These are phyloP conservation scores for Clonostachys rosea DNA, from an alignment of 2,329 filamentous ascomycete species.

Conservation along the genomic window DNA sequence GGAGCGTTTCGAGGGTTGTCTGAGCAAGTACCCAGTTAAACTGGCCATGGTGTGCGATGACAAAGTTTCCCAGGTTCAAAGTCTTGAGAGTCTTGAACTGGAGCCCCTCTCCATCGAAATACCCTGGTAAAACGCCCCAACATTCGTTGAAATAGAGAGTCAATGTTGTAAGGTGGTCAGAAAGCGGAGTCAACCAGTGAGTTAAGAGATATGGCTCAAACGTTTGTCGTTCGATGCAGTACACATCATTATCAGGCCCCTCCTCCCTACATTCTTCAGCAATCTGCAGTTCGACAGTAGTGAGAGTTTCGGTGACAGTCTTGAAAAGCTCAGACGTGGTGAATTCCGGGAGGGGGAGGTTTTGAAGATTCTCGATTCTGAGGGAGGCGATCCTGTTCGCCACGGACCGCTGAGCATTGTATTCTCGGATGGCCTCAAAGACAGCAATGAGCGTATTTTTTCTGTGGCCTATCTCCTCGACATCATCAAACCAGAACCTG, in stretches of 20 bases:
- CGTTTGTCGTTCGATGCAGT: conserved; percentile 6
- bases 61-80: conserved; percentile 6
- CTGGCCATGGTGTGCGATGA: conserved; percentile 11
- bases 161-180: conserved; percentile 10
- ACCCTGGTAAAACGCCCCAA: conserved; percentile 11
- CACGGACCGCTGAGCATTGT: conserved; percentile 3
- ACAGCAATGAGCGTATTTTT: conserved; percentile 2
- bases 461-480: too few species aligned
- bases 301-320: conserved; percentile 5
- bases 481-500: too few species aligned
- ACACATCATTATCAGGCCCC: conserved; percentile 7
- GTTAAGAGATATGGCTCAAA: conserved; percentile 14
- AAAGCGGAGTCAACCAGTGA: conserved; percentile 4
- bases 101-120: conserved; percentile 11
- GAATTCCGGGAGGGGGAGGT: conserved; percentile 5
- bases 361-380: conserved; percentile 10
- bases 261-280: conserved; percentile 3
- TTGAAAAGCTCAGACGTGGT: conserved; percentile 3
- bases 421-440: conserved; percentile 7
- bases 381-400: conserved; percentile 6
- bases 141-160: conserved; percentile 6
- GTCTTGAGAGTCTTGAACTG: conserved; percentile 9
- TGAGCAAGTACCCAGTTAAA: conserved; percentile 14
- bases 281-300: conserved; percentile 7
- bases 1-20: conserved; percentile 2